Evolutionary conservation across 2,329 filamentous ascomycete genomes (phyloP), one percentile per base, ranked within the genome.

Genomic region (Sclerotinia spermophila): DNA sequence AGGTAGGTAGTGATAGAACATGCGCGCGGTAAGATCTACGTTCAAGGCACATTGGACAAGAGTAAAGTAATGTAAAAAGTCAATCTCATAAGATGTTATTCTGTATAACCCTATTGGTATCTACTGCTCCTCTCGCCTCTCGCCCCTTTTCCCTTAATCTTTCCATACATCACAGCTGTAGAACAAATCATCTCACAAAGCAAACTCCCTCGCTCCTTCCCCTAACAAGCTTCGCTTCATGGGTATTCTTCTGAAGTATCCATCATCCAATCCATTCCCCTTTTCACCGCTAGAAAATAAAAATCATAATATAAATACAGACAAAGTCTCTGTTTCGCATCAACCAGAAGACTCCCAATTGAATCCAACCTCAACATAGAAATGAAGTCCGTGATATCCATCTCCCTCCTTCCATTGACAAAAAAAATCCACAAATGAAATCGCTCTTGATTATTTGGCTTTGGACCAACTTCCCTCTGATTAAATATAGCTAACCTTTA

Each of bases 401-500:
- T 27, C 7, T 24, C 44, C 51, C 61, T 4, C 11, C 27, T 27
- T n/a, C 27, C 7, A 3, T 51, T 6, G 48, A 21, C n/a, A 11
- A 35, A 48, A 24, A n/a, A 65, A 53, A 53, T 17, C 33, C 45
- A 60, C 58, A 45, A 33, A 45, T 45, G 59, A 62, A 62, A 62
- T 3, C 62, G 24, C 24, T 7, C 17, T 53, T 11, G 10, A 40
- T 27, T 53, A 65, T 53, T 53, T 51, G 58, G 13, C 35, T 21
- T 40, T 3, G 11, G 1, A 38, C 45, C 33, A 27, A 40, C 15
- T 30, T 53, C 35, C 62, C 27, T 30, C 44, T 53, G 42, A 75
- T 84, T 82, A 98, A 72, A 99, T 96, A 82, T 98, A 98, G 80
- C 92, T 97, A 78, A 98, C 94, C 83, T 97, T 98, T 74, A 96